Evolutionary conservation across 768 basidiomycete genomes (phyloP), one percentile per base, ranked within the genome.

Genomic region (Mycena pura): DNA sequence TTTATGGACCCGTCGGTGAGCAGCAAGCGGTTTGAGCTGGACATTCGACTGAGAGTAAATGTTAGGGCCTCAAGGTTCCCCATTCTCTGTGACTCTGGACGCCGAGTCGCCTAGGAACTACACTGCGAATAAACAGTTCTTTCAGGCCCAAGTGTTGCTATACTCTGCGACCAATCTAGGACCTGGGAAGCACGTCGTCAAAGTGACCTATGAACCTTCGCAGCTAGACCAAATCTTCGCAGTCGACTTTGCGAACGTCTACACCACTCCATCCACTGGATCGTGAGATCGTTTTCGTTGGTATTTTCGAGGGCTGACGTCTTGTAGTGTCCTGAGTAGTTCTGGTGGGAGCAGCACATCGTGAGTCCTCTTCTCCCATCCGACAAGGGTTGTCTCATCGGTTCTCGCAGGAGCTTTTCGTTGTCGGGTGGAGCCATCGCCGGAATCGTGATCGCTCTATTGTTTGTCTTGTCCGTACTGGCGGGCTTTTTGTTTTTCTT

Each of bases 1-100:
- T 84, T 8, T 83, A 78, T 49, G 80, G 83, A 17, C 73, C 82
- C 10, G 73, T 78, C 1, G 73, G 63, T 64, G 45, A 22, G 63
- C 27, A 10, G 9, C 40, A 9, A 36, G 9, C 13, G 2, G 11
- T 15, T n/a, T n/a, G n/a, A n/a, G n/a, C n/a, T n/a, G 7, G n/a
- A 17, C 19, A 17, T 22, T 29, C 6, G 14, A 19, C 28, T 17
- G 6, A 11, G 38, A 59, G 14, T 34, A 41, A 39, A 40, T 21
- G 10, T 29, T 21, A 64, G 64, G 77, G 19, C 76, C 78, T 19
- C 55, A 62, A 4, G 73, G 72, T 29, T 70, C 76, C 21, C 68
- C 70, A 5, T 82, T 79, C 57, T 64, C 68, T 0, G 75, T 77
- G 21, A 70, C 76, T 57, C 27, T 81, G 43, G 77, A 80, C 43